Base-by-base conservation (phyloP, 306 rosid genomes). In the Fragaria vesca region DNA sequence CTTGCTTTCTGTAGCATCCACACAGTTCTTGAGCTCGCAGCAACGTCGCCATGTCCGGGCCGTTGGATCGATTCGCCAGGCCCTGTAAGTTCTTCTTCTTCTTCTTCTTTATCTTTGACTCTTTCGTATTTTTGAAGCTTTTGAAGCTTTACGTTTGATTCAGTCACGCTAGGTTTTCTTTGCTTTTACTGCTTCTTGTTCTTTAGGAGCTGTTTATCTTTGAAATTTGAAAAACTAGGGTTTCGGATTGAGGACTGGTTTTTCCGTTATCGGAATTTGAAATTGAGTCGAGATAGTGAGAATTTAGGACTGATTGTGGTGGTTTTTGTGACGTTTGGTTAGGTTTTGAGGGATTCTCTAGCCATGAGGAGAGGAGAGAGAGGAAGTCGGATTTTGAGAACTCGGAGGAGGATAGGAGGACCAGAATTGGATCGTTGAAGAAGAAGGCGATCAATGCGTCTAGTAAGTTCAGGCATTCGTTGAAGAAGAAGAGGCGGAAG, bases 401-500 rank as follows among this genome's bases (percentile, higher is more conserved):
- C 69, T 90, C 97, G 0, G 98, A 94, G 81, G 97, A 92, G 28
- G 97, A 94, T 24, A 81, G 93, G 83, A 76, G 87, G 17, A 87
- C 96, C 0, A 86, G 93, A 76, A 92, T 89, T 36, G 93, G 88
- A 69, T 90, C 80, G 69, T 81, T 94, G 81, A 94, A 85, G 71
- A 94, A 92, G 86, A 90, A 92, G 81, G 98, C 97, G 12, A 85
- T 88, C 55, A 89, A 88, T 80, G 98, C 96, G 1, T 94, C 98
- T 0, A 89, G 97, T 81, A 90, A 88, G 72, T 89, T 91, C 79
- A 82, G 97, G 65, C 98, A 88, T 77, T 89, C 98, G 76, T 90
- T 90, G 45, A 42, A 85, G 91, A 91, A 84, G 48, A 79, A 78
- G 18, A 79, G 92, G 70, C 77, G 88, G 87, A 92, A 80, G 70